Percentiles rank a stretch among this genome's conserved stretches.
Conservation (phyloP, 73 alveolate genomes). For the Blepharisma japonicum region DNA sequence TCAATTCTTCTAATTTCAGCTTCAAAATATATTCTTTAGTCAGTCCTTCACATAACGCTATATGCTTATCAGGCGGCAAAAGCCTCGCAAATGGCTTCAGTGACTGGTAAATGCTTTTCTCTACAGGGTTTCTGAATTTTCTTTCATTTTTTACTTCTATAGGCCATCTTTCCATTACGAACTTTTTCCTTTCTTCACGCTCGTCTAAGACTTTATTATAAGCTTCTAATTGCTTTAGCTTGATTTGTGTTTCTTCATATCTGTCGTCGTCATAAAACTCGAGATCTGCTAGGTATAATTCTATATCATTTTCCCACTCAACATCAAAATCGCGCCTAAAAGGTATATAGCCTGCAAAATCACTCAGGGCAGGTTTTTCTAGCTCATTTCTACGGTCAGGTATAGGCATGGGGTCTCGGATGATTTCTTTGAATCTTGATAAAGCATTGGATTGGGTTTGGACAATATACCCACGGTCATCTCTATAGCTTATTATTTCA, state of each 20-base stretch:
- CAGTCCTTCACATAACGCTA: conserved; percentile 39
- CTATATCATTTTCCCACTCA: conserved; percentile 87
- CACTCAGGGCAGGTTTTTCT: not conserved
- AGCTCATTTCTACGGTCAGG: not conserved
- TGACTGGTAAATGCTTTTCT: conserved; percentile 25
- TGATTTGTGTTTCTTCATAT: conserved; percentile 68
- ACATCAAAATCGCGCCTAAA: conserved; percentile 87
- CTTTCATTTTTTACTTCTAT: conserved; percentile 69
- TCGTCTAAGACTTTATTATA: conserved; percentile 82
- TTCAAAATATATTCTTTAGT: conserved; percentile 49
- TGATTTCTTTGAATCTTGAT: too few species aligned
- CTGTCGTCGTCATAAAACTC: conserved; percentile 85
- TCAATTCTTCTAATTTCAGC: conserved; percentile 46
- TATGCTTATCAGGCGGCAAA: conserved; percentile 45
- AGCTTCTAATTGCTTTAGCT: conserved; percentile 68
- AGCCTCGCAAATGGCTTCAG: conserved; percentile 59
- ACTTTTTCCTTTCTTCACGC: conserved; percentile 79
- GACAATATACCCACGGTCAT: not conserved
- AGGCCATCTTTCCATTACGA: conserved; percentile 82
- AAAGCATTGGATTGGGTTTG: too few species aligned
- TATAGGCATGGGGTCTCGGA: too few species aligned
- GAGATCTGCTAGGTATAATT: conserved; percentile 70
- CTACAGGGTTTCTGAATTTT: conserved; percentile 35
- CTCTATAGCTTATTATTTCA: conserved; percentile 1
- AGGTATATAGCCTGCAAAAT: conserved; percentile 85